Conservation (phyloP, 495 filamentous ascomycete species). For the Tuber aestivum region DNA sequence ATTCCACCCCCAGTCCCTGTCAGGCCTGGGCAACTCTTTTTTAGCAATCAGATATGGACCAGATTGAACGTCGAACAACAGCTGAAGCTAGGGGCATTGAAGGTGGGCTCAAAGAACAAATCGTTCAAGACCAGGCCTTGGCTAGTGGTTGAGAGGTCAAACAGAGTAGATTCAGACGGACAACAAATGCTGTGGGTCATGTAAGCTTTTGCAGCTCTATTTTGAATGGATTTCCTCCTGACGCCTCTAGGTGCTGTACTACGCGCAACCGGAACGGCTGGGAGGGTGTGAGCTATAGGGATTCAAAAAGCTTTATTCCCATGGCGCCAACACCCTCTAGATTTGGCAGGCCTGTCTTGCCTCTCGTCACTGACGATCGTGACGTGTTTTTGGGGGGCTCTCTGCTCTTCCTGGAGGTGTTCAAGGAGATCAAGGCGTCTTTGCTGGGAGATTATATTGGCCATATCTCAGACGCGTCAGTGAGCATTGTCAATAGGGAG, state of each 20-base stretch:
- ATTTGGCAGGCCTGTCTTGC: conserved; percentile 13
- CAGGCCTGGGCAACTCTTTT: conserved; percentile 24
- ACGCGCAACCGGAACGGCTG: conserved; percentile 28
- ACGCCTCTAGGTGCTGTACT: conserved; percentile 12
- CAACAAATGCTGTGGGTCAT: background rate
- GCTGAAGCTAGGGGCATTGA: conserved; percentile 21
- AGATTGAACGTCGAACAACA: conserved; percentile 23
- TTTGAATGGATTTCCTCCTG: background rate
- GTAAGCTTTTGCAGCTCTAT: background rate
- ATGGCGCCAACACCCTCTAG: conserved; percentile 22
- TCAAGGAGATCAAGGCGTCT: conserved; percentile 18
- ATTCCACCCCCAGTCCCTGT: background rate
- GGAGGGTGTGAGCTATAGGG: conserved; percentile 18
- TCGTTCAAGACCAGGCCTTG: conserved; percentile 30
- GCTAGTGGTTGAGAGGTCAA: conserved; percentile 19
- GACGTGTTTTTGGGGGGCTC: conserved; percentile 27
- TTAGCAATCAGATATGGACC: conserved; percentile 23
- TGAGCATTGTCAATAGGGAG: background rate
- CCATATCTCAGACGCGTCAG: conserved; percentile 6
- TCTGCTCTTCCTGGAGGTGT: conserved; percentile 26
- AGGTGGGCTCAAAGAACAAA: conserved; percentile 31
- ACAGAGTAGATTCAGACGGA: conserved; percentile 19
- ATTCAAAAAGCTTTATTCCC: conserved; percentile 23
- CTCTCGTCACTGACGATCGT: conserved; percentile 11
- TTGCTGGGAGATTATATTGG: conserved; percentile 31